Evolutionary conservation across 148 eudicot species (phyloP), one percentile per base, ranked within the genome.

Genomic region (Talinum fruticosum): DNA sequence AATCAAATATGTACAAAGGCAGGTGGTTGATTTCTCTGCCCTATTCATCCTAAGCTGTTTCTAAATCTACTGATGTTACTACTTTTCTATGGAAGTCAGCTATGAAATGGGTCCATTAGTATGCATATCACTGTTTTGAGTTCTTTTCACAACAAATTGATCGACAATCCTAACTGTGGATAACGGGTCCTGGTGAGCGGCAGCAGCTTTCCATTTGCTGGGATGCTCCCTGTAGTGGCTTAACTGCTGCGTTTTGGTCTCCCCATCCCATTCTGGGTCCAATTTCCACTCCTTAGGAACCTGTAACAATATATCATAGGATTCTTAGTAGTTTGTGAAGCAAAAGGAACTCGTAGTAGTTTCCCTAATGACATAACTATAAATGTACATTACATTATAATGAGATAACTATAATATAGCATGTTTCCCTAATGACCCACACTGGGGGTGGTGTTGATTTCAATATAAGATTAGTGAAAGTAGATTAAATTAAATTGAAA

Each of bases 151-250:
- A 21, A 61, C 75, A 85, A 94, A 93, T 36, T 78, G 88, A 49
- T 93, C 97, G 16, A 93, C 90, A 68, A 93, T 79, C 80, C 86
- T 85, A 36, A 93, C 96, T 8, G 96, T 88, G 36, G 77, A 79
- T 14, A 89, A 51, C 13, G 97, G 97, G 74, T 93, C 97, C 72
- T 82, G 82, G 71, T 91, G 87, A 61, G 82, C 87, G 79, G 86
- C 32, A 28, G 66, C 66, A 0, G 66, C 66, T 62, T 15, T 62
- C 66, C 66, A 62, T 62, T 62, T 62, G 34, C 66, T 62, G 28
- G 66, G 66, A 28, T 62, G 66, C 34, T 62, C 33, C 34, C 32
- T 8, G 32, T 12, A 33, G 33, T 62, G 66, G 66, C 66, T 62
- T 15, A 62, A 12, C 66, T 62, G 32, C 32, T 62, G 66, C 28